Base-by-base conservation (phyloP, 2,329 filamentous ascomycete genomes). In the Gyromitra esculenta region DNA sequence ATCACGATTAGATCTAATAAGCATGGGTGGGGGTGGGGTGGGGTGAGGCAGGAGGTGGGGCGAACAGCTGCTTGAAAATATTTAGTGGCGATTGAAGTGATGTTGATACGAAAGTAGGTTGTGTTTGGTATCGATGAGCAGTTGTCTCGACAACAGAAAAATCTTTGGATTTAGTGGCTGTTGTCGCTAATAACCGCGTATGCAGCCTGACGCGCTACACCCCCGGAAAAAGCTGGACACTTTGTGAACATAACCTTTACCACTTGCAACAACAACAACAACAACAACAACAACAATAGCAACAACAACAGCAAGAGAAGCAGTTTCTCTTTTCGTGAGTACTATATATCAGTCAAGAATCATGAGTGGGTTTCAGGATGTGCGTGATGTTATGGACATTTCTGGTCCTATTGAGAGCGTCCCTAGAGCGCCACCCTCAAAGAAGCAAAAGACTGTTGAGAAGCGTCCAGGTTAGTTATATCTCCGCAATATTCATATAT, bases 361-460 rank as follows among this genome's bases (percentile, higher is more conserved):
- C 1, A 81, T 81, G 80, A 81, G 79, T 66, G 79, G 80, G 31
- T 79, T 81, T 35, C 76, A 80, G 48, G 80, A 81, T 73, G 79
- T 81, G 35, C 80, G 80, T 18, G 80, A 81, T 75, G 81, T 81
- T 45, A 80, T 80, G 70, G 81, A 80, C 52, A 80, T 81, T 56
- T 65, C 78, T 18, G 79, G 73, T 41, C 68, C 77, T 9, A 2
- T 75, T 5, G 81, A 81, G 77, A 57, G 56, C 13, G 52, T 63
- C 8, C 69, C 76, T 15, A 76, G 80, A 56, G 77, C 76, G 56
- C 81, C 79, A 45, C 79, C 79, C 0, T 72, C 76, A 48, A 81
- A 81, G 71, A 81, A 81, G 43, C 81, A 81, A 69, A 81, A 81
- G 76, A 81, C 80, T 9, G 79, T 81, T n/a, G 81, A 81, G 74